These are phyloP conservation scores for Maudiozyma pseudohumilis DNA, from an alignment of 805 yeast species.

Conservation along the genomic window DNA sequence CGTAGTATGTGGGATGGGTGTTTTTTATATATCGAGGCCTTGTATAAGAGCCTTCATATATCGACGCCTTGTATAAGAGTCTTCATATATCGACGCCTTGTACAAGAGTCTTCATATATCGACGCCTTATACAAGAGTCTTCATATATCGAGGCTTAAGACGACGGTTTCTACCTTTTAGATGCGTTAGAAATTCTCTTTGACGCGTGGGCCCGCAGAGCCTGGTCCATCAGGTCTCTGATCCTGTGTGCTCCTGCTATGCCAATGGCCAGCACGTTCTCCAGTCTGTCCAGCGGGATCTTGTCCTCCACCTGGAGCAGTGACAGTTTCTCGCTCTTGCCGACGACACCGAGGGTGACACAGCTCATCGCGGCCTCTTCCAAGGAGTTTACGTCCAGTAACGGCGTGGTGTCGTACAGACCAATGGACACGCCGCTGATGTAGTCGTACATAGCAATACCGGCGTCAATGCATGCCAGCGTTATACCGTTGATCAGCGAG, in stretches of 20 bases:
- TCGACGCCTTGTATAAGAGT: too few relatives aligned
- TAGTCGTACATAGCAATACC: slow-evolving; percentile 92
- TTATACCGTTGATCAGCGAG: slow-evolving; percentile 71
- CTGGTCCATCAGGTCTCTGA: slow-evolving; percentile 77
- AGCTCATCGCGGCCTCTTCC: slow-evolving; percentile 79
- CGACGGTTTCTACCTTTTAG: slow-evolving; percentile 2
- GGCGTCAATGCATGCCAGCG: slow-evolving; percentile 87
- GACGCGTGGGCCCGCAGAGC: slow-evolving; percentile 72
- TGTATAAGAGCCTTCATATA: too few relatives aligned
- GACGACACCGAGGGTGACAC: slow-evolving; percentile 71
- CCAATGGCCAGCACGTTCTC: slow-evolving; percentile 73
- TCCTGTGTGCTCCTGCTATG: slow-evolving; percentile 74
- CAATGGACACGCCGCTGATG: slow-evolving; percentile 71
- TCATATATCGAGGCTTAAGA: background rate
- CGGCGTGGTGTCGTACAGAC: slow-evolving; percentile 68
- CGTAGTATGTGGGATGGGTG: too few relatives aligned
- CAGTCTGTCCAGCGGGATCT: slow-evolving; percentile 71
- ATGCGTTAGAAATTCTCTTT: slow-evolving; percentile 39
- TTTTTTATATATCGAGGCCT: too few relatives aligned
- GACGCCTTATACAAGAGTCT: too few relatives aligned
- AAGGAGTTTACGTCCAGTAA: slow-evolving; percentile 70
- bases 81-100: too few relatives aligned
- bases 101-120: too few relatives aligned
- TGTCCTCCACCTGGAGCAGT: slow-evolving; percentile 67
- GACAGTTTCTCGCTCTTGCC: slow-evolving; percentile 77